Evolutionary conservation across 129 eudicot genomes (phyloP).

Genomic region (Ambrosia trifida): DNA sequence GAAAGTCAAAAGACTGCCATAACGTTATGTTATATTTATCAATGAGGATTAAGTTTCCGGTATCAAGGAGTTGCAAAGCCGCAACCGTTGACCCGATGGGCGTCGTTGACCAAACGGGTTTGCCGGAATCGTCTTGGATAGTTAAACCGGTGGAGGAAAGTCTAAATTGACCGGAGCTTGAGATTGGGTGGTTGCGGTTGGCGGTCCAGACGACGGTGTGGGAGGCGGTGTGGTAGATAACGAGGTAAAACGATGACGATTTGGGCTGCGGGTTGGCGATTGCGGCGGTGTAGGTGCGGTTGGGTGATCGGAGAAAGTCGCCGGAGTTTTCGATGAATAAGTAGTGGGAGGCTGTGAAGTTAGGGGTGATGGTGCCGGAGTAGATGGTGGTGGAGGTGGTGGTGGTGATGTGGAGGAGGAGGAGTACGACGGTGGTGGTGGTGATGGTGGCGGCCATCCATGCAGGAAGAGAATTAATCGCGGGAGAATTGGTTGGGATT

Average conservation of each 20-base stretch:
- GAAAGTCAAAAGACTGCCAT: slow-evolving; percentile 68
- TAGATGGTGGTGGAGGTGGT: slow-evolving; percentile 7
- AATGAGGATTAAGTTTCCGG: slow-evolving; percentile 61
- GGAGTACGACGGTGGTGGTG: background rate
- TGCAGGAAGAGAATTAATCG: background rate
- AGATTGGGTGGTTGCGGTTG: slow-evolving; percentile 59
- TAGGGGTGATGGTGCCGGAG: slow-evolving; percentile 24
- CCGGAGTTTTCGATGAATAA: slow-evolving; percentile 51
- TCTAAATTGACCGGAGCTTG: slow-evolving; percentile 43
- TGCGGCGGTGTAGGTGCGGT: slow-evolving; percentile 62
- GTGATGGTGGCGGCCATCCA: background rate
- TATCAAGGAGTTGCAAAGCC: slow-evolving; percentile 47
- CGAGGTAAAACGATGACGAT: slow-evolving; percentile 50
- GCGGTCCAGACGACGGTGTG: slow-evolving; percentile 65
- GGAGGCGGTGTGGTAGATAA: slow-evolving; percentile 56
- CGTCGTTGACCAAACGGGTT: slow-evolving; percentile 64
- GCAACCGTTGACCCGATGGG: slow-evolving; percentile 30
- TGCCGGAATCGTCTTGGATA: slow-evolving; percentile 40
- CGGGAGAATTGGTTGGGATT: background rate
- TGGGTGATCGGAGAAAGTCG: slow-evolving; percentile 53
- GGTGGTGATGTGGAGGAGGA: background rate
- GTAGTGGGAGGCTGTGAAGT: slow-evolving; percentile 29
- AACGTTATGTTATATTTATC: slow-evolving; percentile 41
- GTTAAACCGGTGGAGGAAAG: slow-evolving; percentile 50
- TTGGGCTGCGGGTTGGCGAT: slow-evolving; percentile 44